These are phyloP conservation scores for Pilaira anomala DNA, from an alignment of 192 early-diverging fungal genomes.

Conservation along the genomic window DNA sequence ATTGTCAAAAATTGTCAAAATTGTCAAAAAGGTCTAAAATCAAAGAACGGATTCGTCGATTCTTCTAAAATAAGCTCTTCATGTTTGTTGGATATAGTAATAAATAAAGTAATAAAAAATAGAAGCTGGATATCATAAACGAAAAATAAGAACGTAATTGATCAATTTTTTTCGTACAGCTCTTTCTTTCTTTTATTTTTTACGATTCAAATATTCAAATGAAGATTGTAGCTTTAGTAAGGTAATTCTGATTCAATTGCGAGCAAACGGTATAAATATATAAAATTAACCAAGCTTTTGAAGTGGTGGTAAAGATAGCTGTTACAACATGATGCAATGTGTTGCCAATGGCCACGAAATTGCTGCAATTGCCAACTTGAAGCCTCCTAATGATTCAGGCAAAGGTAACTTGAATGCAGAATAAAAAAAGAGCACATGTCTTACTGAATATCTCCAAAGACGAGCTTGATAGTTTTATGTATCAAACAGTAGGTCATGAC, in stretches of 20 bases:
- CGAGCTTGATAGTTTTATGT: slow-evolving; percentile 94
- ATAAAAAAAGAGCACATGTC: background rate
- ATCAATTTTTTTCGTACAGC: too few relatives aligned
- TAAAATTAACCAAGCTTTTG: background rate
- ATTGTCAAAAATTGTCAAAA: too few relatives aligned
- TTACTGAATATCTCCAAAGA: slow-evolving; percentile 40
- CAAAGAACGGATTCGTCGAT: too few relatives aligned
- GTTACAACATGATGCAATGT: slow-evolving; percentile 94
- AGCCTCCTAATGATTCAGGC: slow-evolving; percentile 58
- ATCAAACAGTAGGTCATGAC: slow-evolving; percentile 95
- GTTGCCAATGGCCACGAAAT: slow-evolving; percentile 90
- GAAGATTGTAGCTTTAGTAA: slow-evolving; percentile 17
- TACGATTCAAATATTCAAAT: too few relatives aligned
- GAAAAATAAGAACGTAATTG: too few relatives aligned
- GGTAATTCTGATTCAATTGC: background rate
- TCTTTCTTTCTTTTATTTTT: too few relatives aligned
- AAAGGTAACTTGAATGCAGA: slow-evolving; percentile 51
- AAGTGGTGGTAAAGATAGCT: slow-evolving; percentile 97
- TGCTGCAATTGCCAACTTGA: slow-evolving; percentile 89
- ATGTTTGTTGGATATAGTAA: too few relatives aligned
- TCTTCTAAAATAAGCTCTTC: too few relatives aligned
- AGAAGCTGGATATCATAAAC: too few relatives aligned
- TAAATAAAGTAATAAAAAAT: too few relatives aligned
- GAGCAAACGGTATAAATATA: background rate
- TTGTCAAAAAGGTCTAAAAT: too few relatives aligned